Evolutionary conservation across 2,329 filamentous ascomycete genomes (phyloP).

Genomic region (Akanthomyces uredinophilus): DNA sequence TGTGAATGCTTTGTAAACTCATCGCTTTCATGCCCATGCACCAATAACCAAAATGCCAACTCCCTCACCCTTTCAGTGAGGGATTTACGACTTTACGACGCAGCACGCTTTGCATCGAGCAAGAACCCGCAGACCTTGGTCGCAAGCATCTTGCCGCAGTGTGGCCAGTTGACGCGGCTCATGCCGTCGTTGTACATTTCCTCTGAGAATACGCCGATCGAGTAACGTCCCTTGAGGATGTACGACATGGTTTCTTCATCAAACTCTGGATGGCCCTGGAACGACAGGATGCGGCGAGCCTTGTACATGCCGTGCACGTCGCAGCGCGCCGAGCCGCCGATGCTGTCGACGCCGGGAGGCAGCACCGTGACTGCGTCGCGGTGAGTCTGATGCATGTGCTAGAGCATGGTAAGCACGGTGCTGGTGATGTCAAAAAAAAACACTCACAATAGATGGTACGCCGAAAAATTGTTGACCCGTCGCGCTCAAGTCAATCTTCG

Average conservation of each 20-base stretch:
- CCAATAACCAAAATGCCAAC: neutral
- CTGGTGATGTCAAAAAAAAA: neutral
- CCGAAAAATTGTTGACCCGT: conserved; percentile 36
- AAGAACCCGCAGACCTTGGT: conserved; percentile 10
- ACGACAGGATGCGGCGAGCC: conserved; percentile 33
- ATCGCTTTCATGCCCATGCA: conserved; percentile 7
- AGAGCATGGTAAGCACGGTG: neutral
- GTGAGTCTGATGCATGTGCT: conserved; percentile 44
- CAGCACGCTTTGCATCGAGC: neutral
- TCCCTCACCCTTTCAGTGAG: neutral
- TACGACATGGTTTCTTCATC: conserved; percentile 35
- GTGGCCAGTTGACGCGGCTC: conserved; percentile 19
- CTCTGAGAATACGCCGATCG: conserved; percentile 24
- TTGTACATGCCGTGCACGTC: conserved; percentile 39
- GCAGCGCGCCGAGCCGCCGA: conserved; percentile 38
- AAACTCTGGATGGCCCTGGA: conserved; percentile 47
- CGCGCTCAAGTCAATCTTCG: conserved; percentile 34
- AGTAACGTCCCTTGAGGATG: conserved; percentile 26
- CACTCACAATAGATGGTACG: conserved; percentile 28
- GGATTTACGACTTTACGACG: conserved; percentile 1
- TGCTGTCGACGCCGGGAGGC: conserved; percentile 34
- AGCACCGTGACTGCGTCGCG: conserved; percentile 38
- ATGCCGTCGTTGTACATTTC: conserved; percentile 24
- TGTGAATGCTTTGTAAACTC: conserved; percentile 3
- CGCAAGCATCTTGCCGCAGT: conserved; percentile 9